Percentiles rank a stretch among this genome's conserved stretches.
These are phyloP conservation scores for Citrus maxima DNA, from an alignment of 345 rosid species.

Conservation along the genomic window DNA sequence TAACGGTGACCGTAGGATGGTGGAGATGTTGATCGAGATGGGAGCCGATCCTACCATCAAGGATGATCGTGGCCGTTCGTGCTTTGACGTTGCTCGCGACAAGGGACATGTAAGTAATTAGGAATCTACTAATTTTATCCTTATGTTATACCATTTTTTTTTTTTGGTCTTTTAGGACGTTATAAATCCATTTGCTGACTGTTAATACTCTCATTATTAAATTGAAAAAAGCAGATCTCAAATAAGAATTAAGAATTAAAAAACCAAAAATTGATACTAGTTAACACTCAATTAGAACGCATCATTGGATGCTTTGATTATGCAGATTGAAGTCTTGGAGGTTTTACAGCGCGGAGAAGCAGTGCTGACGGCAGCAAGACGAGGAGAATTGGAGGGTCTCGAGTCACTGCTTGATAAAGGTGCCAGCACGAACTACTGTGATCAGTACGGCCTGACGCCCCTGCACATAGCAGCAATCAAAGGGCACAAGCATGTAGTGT, in stretches of 20 bases:
- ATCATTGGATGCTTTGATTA: too few species aligned
- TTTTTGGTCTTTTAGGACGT: too few species aligned
- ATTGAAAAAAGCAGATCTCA: background rate
- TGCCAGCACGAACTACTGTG: constrained; percentile 20
- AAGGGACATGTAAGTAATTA: constrained; percentile 36
- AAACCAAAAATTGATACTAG: background rate
- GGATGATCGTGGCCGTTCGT: constrained; percentile 49
- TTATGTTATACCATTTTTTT: too few species aligned
- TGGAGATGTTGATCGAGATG: constrained; percentile 31
- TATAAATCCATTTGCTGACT: too few species aligned
- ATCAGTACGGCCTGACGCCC: constrained; percentile 46
- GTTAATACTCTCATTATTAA: background rate
- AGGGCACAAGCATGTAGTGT: constrained; percentile 34
- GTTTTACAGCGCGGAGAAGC: constrained; percentile 32
- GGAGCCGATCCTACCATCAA: constrained; percentile 38
- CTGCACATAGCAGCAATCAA: constrained; percentile 54
- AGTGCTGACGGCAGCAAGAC: constrained; percentile 45
- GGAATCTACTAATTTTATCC: background rate
- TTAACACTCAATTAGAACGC: too few species aligned
- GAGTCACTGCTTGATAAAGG: constrained; percentile 26
- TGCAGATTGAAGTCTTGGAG: constrained; percentile 30
- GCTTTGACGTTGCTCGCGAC: constrained; percentile 34
- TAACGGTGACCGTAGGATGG: constrained; percentile 45
- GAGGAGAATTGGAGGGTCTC: constrained; percentile 29
- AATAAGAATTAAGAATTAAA: background rate